Conservation (phyloP, 2,329 filamentous ascomycete genomes). For the Epichloe bromicola region DNA sequence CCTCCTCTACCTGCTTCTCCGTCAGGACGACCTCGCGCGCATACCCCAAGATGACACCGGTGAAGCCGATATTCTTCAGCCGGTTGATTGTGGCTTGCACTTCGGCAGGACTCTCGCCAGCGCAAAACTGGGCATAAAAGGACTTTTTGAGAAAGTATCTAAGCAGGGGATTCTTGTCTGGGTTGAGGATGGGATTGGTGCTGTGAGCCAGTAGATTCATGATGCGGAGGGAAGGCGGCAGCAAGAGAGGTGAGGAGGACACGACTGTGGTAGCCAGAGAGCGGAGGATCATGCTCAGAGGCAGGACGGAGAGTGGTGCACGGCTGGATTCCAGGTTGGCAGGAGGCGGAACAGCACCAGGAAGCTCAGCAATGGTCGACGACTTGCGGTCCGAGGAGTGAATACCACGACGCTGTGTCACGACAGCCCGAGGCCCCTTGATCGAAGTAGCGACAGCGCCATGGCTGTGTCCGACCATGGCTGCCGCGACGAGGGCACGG, state of each 20-base stretch:
- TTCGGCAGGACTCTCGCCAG: slow-evolving; percentile 59
- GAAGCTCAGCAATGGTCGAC: slow-evolving; percentile 20
- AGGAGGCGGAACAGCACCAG: slow-evolving; percentile 18
- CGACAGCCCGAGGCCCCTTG: not conserved
- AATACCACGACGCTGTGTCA: slow-evolving; percentile 15
- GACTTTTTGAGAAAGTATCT: slow-evolving; percentile 62
- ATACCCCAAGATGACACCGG: slow-evolving; percentile 74
- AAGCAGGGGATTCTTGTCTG: slow-evolving; percentile 63
- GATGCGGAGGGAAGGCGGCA: slow-evolving; percentile 54
- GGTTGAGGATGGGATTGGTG: slow-evolving; percentile 51
- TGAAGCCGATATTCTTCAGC: slow-evolving; percentile 64
- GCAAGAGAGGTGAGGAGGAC: slow-evolving; percentile 56
- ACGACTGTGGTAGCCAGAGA: slow-evolving; percentile 57
- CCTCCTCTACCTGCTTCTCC: slow-evolving; percentile 34
- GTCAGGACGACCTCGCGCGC: slow-evolving; percentile 67
- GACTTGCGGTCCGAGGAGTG: slow-evolving; percentile 25
- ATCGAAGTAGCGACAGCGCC: not conserved
- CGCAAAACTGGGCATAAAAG: slow-evolving; percentile 86
- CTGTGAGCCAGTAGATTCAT: slow-evolving; percentile 61
- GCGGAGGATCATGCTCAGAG: slow-evolving; percentile 52
- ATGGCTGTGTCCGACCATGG: not conserved
- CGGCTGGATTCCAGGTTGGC: slow-evolving; percentile 15
- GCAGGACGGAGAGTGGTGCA: slow-evolving; percentile 51
- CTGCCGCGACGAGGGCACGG: not conserved
- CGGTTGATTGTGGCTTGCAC: slow-evolving; percentile 50